Conservation (phyloP, 768 basidiomycete species). For the Cantharellus anzutake region DNA sequence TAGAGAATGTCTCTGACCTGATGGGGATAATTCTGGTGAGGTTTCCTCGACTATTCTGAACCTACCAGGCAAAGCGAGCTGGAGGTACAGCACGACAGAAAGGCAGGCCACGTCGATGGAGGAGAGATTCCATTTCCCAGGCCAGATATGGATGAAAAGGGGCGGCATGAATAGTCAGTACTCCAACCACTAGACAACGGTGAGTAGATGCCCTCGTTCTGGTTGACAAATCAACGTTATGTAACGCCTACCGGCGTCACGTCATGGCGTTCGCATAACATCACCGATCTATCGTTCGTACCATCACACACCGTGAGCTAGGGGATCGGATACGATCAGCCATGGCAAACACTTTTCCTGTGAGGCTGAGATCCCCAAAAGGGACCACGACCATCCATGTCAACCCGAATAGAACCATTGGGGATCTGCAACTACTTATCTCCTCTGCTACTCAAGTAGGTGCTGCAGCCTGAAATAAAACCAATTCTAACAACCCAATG, state of each 20-base stretch:
- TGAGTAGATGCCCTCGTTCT: no score
- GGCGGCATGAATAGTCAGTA: no score
- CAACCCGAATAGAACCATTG: constrained; percentile 46
- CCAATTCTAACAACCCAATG: neutral
- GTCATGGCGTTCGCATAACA: no score
- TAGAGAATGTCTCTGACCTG: constrained; percentile 23
- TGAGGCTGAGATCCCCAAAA: no score
- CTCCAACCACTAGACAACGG: no score
- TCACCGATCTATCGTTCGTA: no score
- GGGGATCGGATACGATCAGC: no score
- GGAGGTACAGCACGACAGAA: constrained; percentile 46
- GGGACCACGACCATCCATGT: constrained; percentile 38
- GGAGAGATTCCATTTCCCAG: constrained; percentile 39
- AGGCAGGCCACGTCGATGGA: constrained; percentile 51
- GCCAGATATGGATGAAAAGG: constrained; percentile 41
- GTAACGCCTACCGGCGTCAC: no score
- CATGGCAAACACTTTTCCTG: no score
- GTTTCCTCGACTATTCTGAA: constrained; percentile 42
- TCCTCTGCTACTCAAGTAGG: constrained; percentile 25
- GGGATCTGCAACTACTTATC: constrained; percentile 58
- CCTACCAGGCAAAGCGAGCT: constrained; percentile 46
- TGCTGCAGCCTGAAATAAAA: neutral
- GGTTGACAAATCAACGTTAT: no score
- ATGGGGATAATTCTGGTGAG: constrained; percentile 55
- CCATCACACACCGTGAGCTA: no score